Conservation (phyloP, 1,284 basidiomycete species). For the Hemileia vastatrix region DNA sequence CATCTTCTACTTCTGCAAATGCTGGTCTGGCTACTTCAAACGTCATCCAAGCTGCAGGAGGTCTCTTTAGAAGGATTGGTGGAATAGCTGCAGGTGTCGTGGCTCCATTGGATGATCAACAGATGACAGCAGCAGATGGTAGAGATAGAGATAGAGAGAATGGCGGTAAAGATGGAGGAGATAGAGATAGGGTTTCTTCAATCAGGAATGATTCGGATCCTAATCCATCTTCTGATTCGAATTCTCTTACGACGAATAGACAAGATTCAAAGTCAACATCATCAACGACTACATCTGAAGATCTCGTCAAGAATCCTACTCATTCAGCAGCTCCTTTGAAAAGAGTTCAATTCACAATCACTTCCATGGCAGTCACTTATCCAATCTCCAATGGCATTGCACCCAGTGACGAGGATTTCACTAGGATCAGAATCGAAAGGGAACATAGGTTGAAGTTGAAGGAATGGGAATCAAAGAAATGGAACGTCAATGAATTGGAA, state of each 20-base stretch:
- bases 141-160: neutral
- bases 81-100: too few species aligned
- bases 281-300: neutral
- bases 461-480: too few species aligned
- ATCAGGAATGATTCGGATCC: neutral
- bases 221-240: neutral
- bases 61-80: too few species aligned
- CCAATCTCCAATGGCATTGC: slow-evolving; percentile 71
- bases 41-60: slow-evolving; percentile 2
- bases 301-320: too few species aligned
- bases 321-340: slow-evolving; percentile 29
- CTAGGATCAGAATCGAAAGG: slow-evolving; percentile 46
- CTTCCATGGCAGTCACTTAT: slow-evolving; percentile 69
- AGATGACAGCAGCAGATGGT: slow-evolving; percentile 19
- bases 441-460: too few species aligned
- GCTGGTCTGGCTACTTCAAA: neutral
- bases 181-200: neutral
- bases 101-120: neutral
- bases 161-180: neutral
- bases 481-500: slow-evolving; percentile 66
- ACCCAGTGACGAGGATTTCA: slow-evolving; percentile 61
- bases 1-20: too few species aligned
- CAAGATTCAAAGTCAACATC: slow-evolving; percentile 44
- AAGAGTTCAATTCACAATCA: slow-evolving; percentile 43
- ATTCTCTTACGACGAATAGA: neutral